phyloP scores from a whole-genome alignment of 768 basidiomycete species.

The Pisolithus orientalis region DNA sequence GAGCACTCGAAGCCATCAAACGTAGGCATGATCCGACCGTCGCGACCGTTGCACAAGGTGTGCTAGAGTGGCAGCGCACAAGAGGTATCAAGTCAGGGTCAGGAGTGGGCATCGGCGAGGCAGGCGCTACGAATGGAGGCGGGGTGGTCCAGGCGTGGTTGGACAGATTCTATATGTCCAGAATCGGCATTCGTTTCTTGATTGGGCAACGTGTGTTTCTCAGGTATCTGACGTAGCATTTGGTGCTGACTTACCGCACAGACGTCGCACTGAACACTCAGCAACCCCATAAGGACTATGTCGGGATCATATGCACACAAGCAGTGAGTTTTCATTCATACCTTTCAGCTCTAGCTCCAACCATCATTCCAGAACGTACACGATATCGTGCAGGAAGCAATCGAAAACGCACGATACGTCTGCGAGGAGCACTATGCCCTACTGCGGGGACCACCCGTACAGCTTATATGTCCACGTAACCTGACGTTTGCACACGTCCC shows the following conservation, averaged over 20 bases:
- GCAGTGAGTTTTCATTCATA: conserved; percentile 47
- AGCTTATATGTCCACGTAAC: conserved; percentile 86
- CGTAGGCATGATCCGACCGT: conserved; percentile 95
- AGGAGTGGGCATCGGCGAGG: conserved; percentile 16
- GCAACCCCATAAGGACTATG: conserved; percentile 84
- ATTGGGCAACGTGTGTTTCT: conserved; percentile 83
- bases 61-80: conserved; percentile 88
- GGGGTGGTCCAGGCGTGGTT: conserved; percentile 92
- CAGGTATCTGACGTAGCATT: background rate
- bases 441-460: conserved; percentile 93
- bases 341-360: background rate
- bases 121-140: conserved; percentile 55
- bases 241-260: conserved; percentile 23
- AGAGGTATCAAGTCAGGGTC: conserved; percentile 25
- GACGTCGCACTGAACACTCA: conserved; percentile 94
- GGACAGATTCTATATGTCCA: conserved; percentile 94
- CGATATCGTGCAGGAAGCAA: conserved; percentile 96
- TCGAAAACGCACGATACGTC: conserved; percentile 91
- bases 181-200: conserved; percentile 93
- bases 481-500: conserved; percentile 94
- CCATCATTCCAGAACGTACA: conserved; percentile 66
- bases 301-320: conserved; percentile 95
- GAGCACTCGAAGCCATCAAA: conserved; percentile 83
- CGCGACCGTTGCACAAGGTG: conserved; percentile 93
- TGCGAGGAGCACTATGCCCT: conserved; percentile 96